Percentiles rank a stretch among this genome's conserved stretches.
These are phyloP conservation scores for Chaetomiaceae sp. DNA, from an alignment of 2,329 filamentous ascomycete genomes.

Conservation along the genomic window DNA sequence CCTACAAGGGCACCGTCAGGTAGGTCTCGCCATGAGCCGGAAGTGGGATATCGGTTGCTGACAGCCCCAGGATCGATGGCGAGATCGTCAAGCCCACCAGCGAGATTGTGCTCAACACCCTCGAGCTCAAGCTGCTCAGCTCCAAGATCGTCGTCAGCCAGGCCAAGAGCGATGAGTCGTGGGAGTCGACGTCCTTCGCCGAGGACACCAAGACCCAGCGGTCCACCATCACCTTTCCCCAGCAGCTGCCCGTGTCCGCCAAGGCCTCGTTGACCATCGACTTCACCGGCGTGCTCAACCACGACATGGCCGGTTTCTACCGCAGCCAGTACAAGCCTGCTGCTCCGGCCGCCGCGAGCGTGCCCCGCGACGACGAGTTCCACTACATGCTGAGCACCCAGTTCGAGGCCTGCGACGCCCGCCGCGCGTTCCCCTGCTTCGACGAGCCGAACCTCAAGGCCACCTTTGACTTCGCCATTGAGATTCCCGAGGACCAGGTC, in stretches of 20 bases:
- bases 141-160: slow-evolving; percentile 57
- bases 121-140: slow-evolving; percentile 72
- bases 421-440: slow-evolving; percentile 94
- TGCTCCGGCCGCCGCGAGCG: slow-evolving; percentile 66
- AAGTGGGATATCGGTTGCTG: neutral
- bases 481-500: slow-evolving; percentile 82
- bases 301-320: slow-evolving; percentile 98
- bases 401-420: slow-evolving; percentile 94
- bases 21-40: slow-evolving; percentile 31
- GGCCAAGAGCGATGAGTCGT: slow-evolving; percentile 51
- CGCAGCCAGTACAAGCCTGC: slow-evolving; percentile 76
- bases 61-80: slow-evolving; percentile 59
- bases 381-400: slow-evolving; percentile 88
- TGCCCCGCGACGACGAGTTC: slow-evolving; percentile 66
- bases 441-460: slow-evolving; percentile 97
- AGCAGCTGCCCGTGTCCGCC: slow-evolving; percentile 63
- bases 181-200: slow-evolving; percentile 62
- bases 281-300: slow-evolving; percentile 77
- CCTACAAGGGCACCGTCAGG: slow-evolving; percentile 76
- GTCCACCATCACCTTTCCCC: slow-evolving; percentile 67
- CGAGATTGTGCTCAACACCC: slow-evolving; percentile 77
- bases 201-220: slow-evolving; percentile 85
- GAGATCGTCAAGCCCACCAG: slow-evolving; percentile 68
- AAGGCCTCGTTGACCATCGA: slow-evolving; percentile 56
- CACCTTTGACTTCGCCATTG: slow-evolving; percentile 89